Conservation (phyloP, 1,139 yeast genomes). For the Blastobotrys raffinosifermentans region DNA sequence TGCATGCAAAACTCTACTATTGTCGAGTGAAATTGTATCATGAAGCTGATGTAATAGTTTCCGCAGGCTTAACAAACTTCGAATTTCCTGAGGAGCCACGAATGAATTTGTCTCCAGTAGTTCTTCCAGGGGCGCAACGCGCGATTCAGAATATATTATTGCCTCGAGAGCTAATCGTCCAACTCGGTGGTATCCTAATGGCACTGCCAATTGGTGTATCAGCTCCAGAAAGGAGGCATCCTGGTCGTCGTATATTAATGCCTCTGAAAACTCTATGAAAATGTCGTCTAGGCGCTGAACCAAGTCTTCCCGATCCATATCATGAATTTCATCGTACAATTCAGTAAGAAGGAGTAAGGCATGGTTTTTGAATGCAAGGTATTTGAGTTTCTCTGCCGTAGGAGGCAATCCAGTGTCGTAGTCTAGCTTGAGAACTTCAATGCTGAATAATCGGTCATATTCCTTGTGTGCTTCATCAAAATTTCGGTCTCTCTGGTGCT, state of each 20-base stretch:
- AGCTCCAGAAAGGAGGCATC: constrained; percentile 30
- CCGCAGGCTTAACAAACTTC: constrained; percentile 20
- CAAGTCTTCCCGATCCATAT: constrained; percentile 22
- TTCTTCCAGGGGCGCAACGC: constrained; percentile 24
- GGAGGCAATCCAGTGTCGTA: constrained; percentile 47
- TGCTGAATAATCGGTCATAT: constrained; percentile 59
- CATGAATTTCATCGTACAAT: constrained; percentile 29
- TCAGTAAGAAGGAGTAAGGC: constrained; percentile 65
- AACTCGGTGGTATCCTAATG: constrained; percentile 39
- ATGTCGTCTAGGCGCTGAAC: constrained; percentile 27
- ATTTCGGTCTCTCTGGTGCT: constrained; percentile 47
- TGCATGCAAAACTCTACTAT: constrained; percentile 13
- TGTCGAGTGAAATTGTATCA: constrained; percentile 20
- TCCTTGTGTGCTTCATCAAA: constrained; percentile 46
- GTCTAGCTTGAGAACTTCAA: constrained; percentile 51
- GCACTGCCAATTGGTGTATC: constrained; percentile 22
- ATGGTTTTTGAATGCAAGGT: constrained; percentile 72
- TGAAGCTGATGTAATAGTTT: constrained; percentile 24
- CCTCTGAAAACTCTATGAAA: constrained; percentile 30
- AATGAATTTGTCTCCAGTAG: constrained; percentile 17
- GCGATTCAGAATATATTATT: constrained; percentile 33
- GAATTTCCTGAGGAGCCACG: constrained; percentile 23
- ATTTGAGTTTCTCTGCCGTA: constrained; percentile 64
- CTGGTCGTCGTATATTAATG: constrained; percentile 29
- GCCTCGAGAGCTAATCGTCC: constrained; percentile 63